These are phyloP conservation scores for Phialemonium atrogriseum DNA, from an alignment of 2,329 filamentous ascomycete species.

Conservation along the genomic window DNA sequence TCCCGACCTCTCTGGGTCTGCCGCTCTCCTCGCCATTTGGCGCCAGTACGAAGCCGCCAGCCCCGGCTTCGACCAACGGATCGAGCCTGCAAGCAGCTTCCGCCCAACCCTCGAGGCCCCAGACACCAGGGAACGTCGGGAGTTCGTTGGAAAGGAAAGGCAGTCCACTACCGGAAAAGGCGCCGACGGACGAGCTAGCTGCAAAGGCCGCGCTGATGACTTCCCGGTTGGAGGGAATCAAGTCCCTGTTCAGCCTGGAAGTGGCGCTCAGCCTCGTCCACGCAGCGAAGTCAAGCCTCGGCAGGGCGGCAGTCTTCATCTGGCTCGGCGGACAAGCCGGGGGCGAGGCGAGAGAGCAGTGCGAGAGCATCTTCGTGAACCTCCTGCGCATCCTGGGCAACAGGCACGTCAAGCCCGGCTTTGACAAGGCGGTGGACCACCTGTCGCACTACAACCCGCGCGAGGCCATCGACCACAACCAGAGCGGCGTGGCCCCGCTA, in stretches of 20 bases:
- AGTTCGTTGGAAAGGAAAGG: conserved; percentile 24
- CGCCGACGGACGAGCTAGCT: conserved; percentile 82
- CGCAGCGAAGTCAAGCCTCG: conserved; percentile 77
- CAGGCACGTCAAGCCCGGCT: conserved; percentile 84
- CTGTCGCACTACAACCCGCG: conserved; percentile 86
- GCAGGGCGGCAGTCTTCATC: conserved; percentile 77
- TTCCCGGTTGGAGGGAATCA: conserved; percentile 86
- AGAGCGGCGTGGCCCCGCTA: conserved; percentile 74
- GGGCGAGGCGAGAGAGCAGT: conserved; percentile 79
- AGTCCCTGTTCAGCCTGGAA: conserved; percentile 91
- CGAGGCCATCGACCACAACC: conserved; percentile 63
- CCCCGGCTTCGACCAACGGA: conserved; percentile 18
- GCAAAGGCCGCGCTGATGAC: conserved; percentile 98
- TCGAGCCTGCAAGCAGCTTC: conserved; percentile 19
- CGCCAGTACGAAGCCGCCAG: conserved; percentile 27
- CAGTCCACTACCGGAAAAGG: conserved; percentile 43
- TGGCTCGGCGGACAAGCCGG: conserved; percentile 71
- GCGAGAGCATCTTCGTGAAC: conserved; percentile 78
- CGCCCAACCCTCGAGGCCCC: conserved; percentile 36
- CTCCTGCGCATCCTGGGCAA: conserved; percentile 78
- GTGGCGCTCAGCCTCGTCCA: conserved; percentile 86
- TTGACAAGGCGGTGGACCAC: conserved; percentile 86
- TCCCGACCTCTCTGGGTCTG: conserved; percentile 53
- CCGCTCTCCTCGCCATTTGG: conserved; percentile 51
- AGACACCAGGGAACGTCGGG: conserved; percentile 34